phyloP scores from a whole-genome alignment of 768 basidiomycete species.

The Pleurotus pulmonarius region DNA sequence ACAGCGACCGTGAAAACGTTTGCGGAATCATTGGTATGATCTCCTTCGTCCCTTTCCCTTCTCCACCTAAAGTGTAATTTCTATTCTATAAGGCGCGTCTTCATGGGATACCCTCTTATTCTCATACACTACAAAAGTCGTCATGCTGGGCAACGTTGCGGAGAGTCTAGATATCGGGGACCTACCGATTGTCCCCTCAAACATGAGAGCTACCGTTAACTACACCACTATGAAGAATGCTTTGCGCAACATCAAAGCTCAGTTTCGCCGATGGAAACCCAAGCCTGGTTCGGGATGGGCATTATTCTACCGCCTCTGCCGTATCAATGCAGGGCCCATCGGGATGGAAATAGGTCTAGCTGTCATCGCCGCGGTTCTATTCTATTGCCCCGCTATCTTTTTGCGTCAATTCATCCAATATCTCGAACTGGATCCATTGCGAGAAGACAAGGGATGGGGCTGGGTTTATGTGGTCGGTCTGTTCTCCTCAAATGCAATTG shows the following conservation, averaged over 20 bases:
- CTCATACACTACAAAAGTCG: constrained; percentile 83
- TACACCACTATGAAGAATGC: constrained; percentile 63
- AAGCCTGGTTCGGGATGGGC: constrained; percentile 60
- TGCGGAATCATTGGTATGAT: constrained; percentile 52
- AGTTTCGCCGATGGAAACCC: constrained; percentile 57
- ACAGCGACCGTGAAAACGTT: constrained; percentile 70
- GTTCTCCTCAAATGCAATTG: constrained; percentile 28
- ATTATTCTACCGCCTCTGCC: constrained; percentile 57
- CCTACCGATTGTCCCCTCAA: constrained; percentile 72
- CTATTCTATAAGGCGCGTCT: constrained; percentile 41
- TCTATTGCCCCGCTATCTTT: constrained; percentile 63
- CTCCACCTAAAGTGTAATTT: neutral
- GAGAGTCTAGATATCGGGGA: constrained; percentile 83
- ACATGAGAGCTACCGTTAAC: constrained; percentile 65
- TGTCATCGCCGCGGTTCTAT: constrained; percentile 53
- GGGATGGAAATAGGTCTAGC: constrained; percentile 46
- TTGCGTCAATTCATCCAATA: constrained; percentile 57
- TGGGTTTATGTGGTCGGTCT: constrained; percentile 55
- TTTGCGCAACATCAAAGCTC: constrained; percentile 37
- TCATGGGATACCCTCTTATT: constrained; percentile 70
- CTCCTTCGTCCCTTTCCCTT: neutral
- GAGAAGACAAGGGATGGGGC: constrained; percentile 63
- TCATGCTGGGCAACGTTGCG: constrained; percentile 75
- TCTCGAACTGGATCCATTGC: constrained; percentile 57
- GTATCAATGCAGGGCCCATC: constrained; percentile 47